Percentiles rank a stretch among this genome's conserved stretches.
Evolutionary conservation across 2,329 filamentous ascomycete species (phyloP).

Genomic region (Pyrenochaeta sp.): DNA sequence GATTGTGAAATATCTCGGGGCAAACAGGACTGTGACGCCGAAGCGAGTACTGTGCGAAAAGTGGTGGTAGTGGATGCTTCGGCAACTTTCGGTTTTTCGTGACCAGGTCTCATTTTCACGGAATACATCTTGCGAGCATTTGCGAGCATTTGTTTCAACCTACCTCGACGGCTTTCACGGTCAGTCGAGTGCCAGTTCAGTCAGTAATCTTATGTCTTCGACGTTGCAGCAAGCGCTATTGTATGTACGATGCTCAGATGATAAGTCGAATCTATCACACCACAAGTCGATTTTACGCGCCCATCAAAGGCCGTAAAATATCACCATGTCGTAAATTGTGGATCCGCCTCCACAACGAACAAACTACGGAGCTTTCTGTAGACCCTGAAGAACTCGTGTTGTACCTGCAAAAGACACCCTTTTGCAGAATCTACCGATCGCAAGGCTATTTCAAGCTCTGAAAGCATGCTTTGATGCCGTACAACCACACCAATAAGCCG

Average conservation of each 20-base stretch:
- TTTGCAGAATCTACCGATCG: background rate
- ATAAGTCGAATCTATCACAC: conserved; percentile 33
- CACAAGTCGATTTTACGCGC: conserved; percentile 35
- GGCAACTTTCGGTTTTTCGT: background rate
- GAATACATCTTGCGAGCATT: too few relatives aligned
- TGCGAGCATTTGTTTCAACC: background rate
- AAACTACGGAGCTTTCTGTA: too few relatives aligned
- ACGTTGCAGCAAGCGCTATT: conserved; percentile 22
- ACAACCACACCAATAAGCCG: conserved; percentile 3
- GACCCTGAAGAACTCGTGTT: too few relatives aligned
- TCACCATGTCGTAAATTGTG: conserved; percentile 11
- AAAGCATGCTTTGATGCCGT: conserved; percentile 7
- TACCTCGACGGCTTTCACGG: background rate
- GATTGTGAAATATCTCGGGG: conserved; percentile 50
- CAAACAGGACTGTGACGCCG: conserved; percentile 47
- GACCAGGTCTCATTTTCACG: too few relatives aligned
- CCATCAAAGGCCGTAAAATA: conserved; percentile 30
- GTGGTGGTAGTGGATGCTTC: conserved; percentile 57
- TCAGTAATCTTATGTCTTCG: conserved; percentile 5
- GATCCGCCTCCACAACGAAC: conserved; percentile 1
- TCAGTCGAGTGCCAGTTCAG: conserved; percentile 13
- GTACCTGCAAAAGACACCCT: too few relatives aligned
- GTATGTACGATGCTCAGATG: conserved; percentile 27
- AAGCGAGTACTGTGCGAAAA: conserved; percentile 58
- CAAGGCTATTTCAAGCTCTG: background rate